A percentile compares a stretch with the other conserved stretches of the same genome.
These are phyloP conservation scores for Leccinum pellstonianum DNA, from an alignment of 768 basidiomycete genomes.

Conservation along the genomic window DNA sequence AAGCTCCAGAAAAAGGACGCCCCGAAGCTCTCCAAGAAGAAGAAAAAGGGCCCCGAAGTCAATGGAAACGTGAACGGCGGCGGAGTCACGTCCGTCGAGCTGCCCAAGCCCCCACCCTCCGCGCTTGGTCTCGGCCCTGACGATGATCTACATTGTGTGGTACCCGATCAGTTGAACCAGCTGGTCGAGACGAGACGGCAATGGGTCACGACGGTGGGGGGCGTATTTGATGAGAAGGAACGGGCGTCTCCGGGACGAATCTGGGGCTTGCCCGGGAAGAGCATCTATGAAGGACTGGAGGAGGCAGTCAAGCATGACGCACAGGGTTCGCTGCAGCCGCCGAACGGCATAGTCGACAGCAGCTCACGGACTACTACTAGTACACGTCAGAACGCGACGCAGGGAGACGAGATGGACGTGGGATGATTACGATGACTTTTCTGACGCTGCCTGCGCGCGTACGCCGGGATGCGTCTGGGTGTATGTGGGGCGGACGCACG, in stretches of 20 bases:
- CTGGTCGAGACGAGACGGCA: constrained; percentile 73
- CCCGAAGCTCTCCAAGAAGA: constrained; percentile 69
- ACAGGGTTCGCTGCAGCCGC: constrained; percentile 22
- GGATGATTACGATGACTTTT: constrained; percentile 39
- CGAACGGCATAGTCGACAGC: constrained; percentile 15
- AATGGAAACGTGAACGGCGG: constrained; percentile 34
- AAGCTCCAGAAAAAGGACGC: constrained; percentile 83
- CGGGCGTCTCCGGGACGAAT: constrained; percentile 61
- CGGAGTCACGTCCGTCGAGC: constrained; percentile 29
- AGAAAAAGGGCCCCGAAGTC: constrained; percentile 57
- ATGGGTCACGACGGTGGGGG: constrained; percentile 78
- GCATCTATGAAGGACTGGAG: constrained; percentile 74
- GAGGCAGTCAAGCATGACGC: constrained; percentile 52
- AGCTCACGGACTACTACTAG: constrained; percentile 30
- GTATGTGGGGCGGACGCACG: background rate
- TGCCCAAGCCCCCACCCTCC: constrained; percentile 63
- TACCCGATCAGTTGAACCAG: constrained; percentile 66
- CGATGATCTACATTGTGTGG: constrained; percentile 58
- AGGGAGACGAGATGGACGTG: constrained; percentile 66
- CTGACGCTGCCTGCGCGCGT: background rate
- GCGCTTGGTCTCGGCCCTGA: constrained; percentile 69
- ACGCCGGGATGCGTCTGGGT: background rate
- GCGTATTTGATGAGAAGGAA: constrained; percentile 75
- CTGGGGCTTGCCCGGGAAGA: constrained; percentile 74
- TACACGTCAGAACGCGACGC: constrained; percentile 43